Evolutionary conservation across 139 green algal genomes (phyloP).

Genomic region (Bryopsis sp.): DNA sequence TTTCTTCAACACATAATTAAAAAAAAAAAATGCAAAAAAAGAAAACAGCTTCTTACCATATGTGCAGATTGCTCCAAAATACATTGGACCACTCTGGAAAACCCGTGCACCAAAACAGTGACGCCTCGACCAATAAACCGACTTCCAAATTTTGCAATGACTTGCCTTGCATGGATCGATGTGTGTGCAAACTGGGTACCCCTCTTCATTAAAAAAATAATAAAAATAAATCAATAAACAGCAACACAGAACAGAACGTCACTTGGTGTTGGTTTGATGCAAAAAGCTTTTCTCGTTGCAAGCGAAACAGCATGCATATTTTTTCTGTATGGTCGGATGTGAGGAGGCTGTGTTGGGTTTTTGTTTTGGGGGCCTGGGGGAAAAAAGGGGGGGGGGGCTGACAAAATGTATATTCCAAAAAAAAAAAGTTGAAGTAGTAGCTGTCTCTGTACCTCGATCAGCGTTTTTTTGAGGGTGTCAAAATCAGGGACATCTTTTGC

Average conservation of each 20-base stretch:
- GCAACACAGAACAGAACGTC: too few species aligned
- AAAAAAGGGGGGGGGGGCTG: too few species aligned
- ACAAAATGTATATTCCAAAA: too few species aligned
- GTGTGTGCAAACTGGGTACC: conserved; percentile 78
- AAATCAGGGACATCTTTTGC: conserved; percentile 1
- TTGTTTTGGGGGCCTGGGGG: too few species aligned
- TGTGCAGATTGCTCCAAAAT: conserved; percentile 61
- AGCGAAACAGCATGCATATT: too few species aligned
- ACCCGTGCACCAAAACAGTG: conserved; percentile 80
- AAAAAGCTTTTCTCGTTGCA: too few species aligned
- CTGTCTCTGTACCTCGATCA: conserved; percentile 8
- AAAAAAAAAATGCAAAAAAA: too few species aligned
- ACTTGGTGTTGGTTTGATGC: too few species aligned
- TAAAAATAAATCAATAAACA: neutral
- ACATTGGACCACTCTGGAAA: conserved; percentile 73
- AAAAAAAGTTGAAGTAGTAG: too few species aligned
- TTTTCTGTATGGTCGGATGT: too few species aligned
- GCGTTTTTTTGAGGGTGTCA: neutral
- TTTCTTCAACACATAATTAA: too few species aligned
- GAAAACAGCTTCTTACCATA: conserved; percentile 28
- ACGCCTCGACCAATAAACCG: conserved; percentile 70
- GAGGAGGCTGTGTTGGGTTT: too few species aligned
- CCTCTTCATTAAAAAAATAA: conserved; percentile 30
- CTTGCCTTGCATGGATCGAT: conserved; percentile 56
- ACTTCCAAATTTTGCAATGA: conserved; percentile 78